A percentile compares a stretch with the other conserved stretches of the same genome.
Evolutionary conservation across 2,329 filamentous ascomycete genomes (phyloP).

Genomic region (Canariomyces notabilis): DNA sequence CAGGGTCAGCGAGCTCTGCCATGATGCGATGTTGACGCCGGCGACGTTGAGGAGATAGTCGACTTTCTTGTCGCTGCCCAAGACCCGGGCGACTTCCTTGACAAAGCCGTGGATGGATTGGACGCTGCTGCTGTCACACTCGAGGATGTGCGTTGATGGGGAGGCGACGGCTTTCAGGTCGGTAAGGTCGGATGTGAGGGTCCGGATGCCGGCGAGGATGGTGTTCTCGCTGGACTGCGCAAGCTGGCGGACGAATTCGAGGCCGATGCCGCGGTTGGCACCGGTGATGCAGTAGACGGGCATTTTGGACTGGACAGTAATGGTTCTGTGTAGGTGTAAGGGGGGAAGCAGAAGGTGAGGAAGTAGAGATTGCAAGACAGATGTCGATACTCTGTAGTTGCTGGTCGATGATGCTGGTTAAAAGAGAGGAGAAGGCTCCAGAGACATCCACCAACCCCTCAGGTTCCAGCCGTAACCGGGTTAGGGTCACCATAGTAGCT

Average conservation of each 20-base stretch:
- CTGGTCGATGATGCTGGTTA: no score
- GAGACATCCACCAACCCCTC: no score
- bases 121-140: constrained; percentile 30
- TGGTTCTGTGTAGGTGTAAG: not conserved
- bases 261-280: constrained; percentile 30
- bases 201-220: constrained; percentile 27
- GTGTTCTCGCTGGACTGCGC: constrained; percentile 23
- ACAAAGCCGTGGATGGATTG: constrained; percentile 29
- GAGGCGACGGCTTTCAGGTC: constrained; percentile 24
- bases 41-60: constrained; percentile 30
- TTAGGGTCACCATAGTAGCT: not conserved
- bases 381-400: no score
- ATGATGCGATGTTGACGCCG: constrained; percentile 33
- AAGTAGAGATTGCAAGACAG: no score
- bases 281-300: constrained; percentile 31
- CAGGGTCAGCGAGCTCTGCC: constrained; percentile 36
- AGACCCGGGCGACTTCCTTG: constrained; percentile 23
- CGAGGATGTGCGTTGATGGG: constrained; percentile 24
- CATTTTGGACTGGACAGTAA: constrained; percentile 20
- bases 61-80: constrained; percentile 31
- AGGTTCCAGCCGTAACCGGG: not conserved
- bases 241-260: constrained; percentile 31
- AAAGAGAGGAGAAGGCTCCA: no score
- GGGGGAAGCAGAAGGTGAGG: no score
- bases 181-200: constrained; percentile 24